Percentiles rank a stretch among this genome's conserved stretches.
phyloP scores from a whole-genome alignment of 1,284 basidiomycete genomes.

The Microbotryum silenes-acaulis region DNA sequence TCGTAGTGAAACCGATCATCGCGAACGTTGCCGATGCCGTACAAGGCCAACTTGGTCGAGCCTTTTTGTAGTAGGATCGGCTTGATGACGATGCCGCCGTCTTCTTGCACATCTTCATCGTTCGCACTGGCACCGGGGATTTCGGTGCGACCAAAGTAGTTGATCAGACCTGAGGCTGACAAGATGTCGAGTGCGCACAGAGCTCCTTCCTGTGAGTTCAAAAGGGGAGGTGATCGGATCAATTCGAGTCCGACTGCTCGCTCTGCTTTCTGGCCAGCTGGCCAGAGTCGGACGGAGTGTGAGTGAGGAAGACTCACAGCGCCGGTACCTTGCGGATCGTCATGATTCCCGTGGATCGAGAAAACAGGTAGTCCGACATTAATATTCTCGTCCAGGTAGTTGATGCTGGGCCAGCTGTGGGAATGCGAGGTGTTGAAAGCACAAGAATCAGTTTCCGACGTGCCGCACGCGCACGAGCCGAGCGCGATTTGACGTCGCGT shows the following conservation, averaged over 20 bases:
- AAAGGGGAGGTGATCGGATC: neutral
- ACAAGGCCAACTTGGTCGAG: slow-evolving; percentile 72
- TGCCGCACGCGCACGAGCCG: too few relatives aligned
- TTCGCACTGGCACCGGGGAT: slow-evolving; percentile 45
- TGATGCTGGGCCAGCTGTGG: slow-evolving; percentile 82
- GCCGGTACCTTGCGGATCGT: slow-evolving; percentile 94
- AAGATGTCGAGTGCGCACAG: slow-evolving; percentile 91
- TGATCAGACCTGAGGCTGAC: slow-evolving; percentile 85
- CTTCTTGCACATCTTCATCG: slow-evolving; percentile 51
- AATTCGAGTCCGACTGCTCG: too few relatives aligned
- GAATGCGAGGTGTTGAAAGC: slow-evolving; percentile 5
- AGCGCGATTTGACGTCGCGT: too few relatives aligned
- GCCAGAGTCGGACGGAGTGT: too few relatives aligned
- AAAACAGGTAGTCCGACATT: slow-evolving; percentile 94
- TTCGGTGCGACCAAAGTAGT: slow-evolving; percentile 87
- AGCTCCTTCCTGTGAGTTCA: slow-evolving; percentile 69
- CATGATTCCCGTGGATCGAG: slow-evolving; percentile 98
- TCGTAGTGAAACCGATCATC: slow-evolving; percentile 95
- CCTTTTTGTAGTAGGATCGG: slow-evolving; percentile 89
- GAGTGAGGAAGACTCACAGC: slow-evolving; percentile 51
- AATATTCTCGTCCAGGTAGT: slow-evolving; percentile 94
- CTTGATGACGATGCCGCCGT: slow-evolving; percentile 68
- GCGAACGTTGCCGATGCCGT: slow-evolving; percentile 94
- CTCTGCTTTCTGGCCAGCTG: too few relatives aligned
- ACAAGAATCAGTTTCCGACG: too few relatives aligned